Evolutionary conservation across 2,329 filamentous ascomycete genomes (phyloP).

Genomic region (Ophiocordyceps camponoti-leonardi): DNA sequence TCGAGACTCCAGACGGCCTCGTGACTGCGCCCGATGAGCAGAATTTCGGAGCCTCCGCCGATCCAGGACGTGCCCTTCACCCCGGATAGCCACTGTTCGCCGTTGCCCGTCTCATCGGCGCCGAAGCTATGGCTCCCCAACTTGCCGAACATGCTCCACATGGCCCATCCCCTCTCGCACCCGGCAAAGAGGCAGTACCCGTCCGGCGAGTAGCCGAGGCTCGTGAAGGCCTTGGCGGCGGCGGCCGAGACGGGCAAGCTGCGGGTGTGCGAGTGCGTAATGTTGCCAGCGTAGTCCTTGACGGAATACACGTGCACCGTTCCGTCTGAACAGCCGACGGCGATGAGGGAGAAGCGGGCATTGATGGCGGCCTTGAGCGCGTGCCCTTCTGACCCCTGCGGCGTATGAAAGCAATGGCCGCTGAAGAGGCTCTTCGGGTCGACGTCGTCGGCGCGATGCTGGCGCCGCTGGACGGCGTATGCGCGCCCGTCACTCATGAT

Average conservation of each 20-base stretch:
- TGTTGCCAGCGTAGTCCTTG: constrained; percentile 83
- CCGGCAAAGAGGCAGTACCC: constrained; percentile 93
- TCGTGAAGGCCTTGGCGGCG: constrained; percentile 54
- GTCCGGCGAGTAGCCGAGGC: constrained; percentile 77
- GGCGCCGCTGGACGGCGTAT: constrained; percentile 72
- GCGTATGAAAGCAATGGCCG: constrained; percentile 78
- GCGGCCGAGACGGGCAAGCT: constrained; percentile 48
- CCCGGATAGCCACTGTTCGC: constrained; percentile 72
- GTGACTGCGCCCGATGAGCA: constrained; percentile 54
- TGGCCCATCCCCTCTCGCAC: constrained; percentile 84
- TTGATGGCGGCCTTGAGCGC: constrained; percentile 74
- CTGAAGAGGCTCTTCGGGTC: constrained; percentile 58
- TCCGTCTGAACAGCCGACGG: constrained; percentile 66
- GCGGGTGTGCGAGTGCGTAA: constrained; percentile 71
- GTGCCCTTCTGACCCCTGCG: constrained; percentile 37
- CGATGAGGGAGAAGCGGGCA: constrained; percentile 84
- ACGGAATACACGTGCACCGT: constrained; percentile 80
- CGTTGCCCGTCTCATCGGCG: constrained; percentile 48
- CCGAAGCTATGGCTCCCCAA: constrained; percentile 70
- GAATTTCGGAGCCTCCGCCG: constrained; percentile 69
- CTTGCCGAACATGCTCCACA: constrained; percentile 96
- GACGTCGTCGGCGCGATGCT: constrained; percentile 20
- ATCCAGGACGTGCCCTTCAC: constrained; percentile 70
- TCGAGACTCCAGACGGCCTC: constrained; percentile 76
- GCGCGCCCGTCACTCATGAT: constrained; percentile 73